phyloP scores from a whole-genome alignment of 83 land plant genomes.

The Picea abies region DNA sequence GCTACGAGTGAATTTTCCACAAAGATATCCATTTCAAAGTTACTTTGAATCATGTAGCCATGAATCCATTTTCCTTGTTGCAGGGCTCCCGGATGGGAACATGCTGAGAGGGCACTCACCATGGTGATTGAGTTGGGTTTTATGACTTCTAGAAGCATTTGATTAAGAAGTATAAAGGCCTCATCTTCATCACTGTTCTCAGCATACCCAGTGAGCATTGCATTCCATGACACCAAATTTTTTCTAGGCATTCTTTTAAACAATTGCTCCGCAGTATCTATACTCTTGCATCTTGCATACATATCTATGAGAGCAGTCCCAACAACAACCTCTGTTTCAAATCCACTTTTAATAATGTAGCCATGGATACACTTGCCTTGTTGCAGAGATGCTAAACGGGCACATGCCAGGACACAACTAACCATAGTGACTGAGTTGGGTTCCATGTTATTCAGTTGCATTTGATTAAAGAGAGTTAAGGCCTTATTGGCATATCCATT shows the following conservation, averaged over 20 bases:
- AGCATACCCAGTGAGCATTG: neutral
- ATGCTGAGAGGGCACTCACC: too few relatives aligned
- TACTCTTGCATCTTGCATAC: neutral
- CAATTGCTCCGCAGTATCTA: neutral
- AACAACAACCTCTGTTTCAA: neutral
- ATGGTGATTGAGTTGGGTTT: too few relatives aligned
- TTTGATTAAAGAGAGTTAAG: neutral
- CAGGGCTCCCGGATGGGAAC: too few relatives aligned
- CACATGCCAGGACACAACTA: neutral
- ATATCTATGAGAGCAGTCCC: constrained; percentile 2
- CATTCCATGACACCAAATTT: neutral
- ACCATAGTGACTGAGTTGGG: neutral
- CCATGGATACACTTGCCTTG: neutral
- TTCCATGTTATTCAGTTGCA: neutral
- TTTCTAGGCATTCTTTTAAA: neutral
- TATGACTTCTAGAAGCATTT: too few relatives aligned
- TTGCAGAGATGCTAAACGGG: neutral
- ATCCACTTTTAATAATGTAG: neutral
- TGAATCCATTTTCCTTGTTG: too few relatives aligned
- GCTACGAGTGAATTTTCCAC: constrained; percentile 22
- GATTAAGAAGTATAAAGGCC: too few relatives aligned
- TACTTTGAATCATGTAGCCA: too few relatives aligned
- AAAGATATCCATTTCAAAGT: constrained; percentile 34
- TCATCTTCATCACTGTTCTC: too few relatives aligned
- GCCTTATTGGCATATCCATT: neutral